Base-by-base conservation (phyloP, 179 eudicot species). In the Dionaea muscipula region DNA sequence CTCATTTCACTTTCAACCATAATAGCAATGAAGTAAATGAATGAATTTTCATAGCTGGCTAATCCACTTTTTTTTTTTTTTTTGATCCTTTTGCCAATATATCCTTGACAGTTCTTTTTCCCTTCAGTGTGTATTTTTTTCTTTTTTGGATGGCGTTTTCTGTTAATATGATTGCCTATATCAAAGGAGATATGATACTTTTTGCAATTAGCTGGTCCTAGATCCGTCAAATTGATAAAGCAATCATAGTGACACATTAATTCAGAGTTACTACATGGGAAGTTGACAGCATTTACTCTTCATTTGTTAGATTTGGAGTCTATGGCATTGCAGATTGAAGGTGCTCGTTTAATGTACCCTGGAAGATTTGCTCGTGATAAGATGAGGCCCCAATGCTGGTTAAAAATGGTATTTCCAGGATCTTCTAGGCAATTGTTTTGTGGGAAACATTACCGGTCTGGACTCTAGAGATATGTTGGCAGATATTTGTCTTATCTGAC, bases 301-400 rank as follows among this genome's bases (percentile, higher is more conserved):
- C 23, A 8, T 66, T 2, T 63, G 66, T 26, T 79, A 87, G 98
- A 81, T 66, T 53, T 79, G 67, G 74, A 80, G 43, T 66, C 64
- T 45, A 73, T 73, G 51, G 74, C 72, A 59, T 73, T 61, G 79
- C 75, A 75, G 53, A 75, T 84, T 52, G 76, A 72, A 67, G 74
- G 68, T 54, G 75, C 89, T 57, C 85, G 85, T 64, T 72, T 75
- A 43, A 80, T 81, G 85, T 68, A 75, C 26, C 81, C 81, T 53
- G 94, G 78, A 43, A 82, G 62, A 68, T 67, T 72, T 67, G 75
- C 81, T 53, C 57, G 48, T 46, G 85, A 76, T 53, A 82, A 81
- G 68, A 70, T 63, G 38, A 75, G 70, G 65, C 96, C 98, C 39
- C 86, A 79, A 43, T 79, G 93, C 71, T 83, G 85, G 73, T 61